Conservation (phyloP, 225 moss, liverwort and hornwort species). For the Pseudisothecium myosuroides region DNA sequence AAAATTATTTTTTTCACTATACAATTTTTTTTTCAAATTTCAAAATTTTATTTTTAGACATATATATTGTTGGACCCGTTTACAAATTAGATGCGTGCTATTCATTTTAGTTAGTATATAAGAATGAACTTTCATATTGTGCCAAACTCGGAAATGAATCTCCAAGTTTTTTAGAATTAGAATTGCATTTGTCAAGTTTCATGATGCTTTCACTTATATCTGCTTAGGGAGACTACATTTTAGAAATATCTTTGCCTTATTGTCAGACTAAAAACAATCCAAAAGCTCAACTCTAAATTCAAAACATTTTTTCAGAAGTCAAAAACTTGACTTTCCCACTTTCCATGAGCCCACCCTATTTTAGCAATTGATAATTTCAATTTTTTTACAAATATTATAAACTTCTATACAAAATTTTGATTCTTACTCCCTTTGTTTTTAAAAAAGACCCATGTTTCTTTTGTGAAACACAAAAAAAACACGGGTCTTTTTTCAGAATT, state of each 20-base stretch:
- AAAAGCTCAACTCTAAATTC: not conserved
- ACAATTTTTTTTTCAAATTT: too few relatives aligned
- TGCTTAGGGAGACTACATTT: not conserved
- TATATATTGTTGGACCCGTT: accelerated
- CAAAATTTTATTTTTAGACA: not conserved
- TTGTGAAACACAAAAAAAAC: too few relatives aligned
- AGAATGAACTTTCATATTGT: accelerated
- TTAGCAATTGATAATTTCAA: not conserved
- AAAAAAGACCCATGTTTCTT: too few relatives aligned
- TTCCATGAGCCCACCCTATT: not conserved
- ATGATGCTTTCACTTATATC: not conserved
- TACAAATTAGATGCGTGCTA: too few relatives aligned
- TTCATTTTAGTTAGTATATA: not conserved
- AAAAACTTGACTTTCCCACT: accelerated
- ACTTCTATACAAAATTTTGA: accelerated
- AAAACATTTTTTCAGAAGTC: accelerated
- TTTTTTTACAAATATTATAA: too few relatives aligned
- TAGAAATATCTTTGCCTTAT: not conserved
- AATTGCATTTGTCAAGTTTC: accelerated
- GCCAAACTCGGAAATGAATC: accelerated
- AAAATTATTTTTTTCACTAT: not conserved
- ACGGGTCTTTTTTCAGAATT: too few relatives aligned
- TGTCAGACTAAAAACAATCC: not conserved
- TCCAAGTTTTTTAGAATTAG: accelerated
- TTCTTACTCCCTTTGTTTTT: too few relatives aligned